These are phyloP conservation scores for Melanogaster broomeanus DNA, from an alignment of 768 basidiomycete genomes.

Conservation along the genomic window DNA sequence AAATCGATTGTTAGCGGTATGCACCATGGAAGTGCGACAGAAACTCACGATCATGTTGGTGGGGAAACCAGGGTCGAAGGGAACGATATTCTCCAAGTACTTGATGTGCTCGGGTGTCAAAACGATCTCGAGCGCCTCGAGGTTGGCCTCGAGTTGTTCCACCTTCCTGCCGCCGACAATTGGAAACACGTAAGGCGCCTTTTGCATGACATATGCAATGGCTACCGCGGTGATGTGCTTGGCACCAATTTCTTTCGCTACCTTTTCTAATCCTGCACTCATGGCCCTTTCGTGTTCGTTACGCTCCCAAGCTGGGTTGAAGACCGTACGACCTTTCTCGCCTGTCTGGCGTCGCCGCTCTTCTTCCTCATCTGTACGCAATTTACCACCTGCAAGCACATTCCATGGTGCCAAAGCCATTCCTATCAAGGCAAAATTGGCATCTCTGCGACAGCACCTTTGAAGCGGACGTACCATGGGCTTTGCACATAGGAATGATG, in stretches of 20 bases:
- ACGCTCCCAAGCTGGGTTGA: constrained; percentile 43
- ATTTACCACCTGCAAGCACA: constrained; percentile 36
- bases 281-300: constrained; percentile 45
- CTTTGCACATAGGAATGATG: constrained; percentile 38
- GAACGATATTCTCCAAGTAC: constrained; percentile 42
- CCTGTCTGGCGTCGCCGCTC: constrained; percentile 25
- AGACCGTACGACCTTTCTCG: constrained; percentile 27
- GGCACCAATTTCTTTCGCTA: constrained; percentile 51
- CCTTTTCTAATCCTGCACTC: constrained; percentile 47
- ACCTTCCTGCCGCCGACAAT: constrained; percentile 54
- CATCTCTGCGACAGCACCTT: too few species aligned
- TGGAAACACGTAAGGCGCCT: constrained; percentile 53
- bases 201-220: constrained; percentile 55
- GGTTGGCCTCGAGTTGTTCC: constrained; percentile 50
- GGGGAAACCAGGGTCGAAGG: constrained; percentile 53
- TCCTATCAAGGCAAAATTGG: constrained; percentile 7
- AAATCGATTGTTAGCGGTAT: too few species aligned
- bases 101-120: constrained; percentile 48
- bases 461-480: constrained; percentile 22
- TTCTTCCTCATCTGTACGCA: constrained; percentile 35
- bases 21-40: too few species aligned
- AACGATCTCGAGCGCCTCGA: constrained; percentile 50
- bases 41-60: too few species aligned
- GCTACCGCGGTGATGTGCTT: constrained; percentile 44
- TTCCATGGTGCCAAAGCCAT: constrained; percentile 41